These are phyloP conservation scores for Botrytis porri DNA, from an alignment of 2,329 filamentous ascomycete species.

Conservation along the genomic window DNA sequence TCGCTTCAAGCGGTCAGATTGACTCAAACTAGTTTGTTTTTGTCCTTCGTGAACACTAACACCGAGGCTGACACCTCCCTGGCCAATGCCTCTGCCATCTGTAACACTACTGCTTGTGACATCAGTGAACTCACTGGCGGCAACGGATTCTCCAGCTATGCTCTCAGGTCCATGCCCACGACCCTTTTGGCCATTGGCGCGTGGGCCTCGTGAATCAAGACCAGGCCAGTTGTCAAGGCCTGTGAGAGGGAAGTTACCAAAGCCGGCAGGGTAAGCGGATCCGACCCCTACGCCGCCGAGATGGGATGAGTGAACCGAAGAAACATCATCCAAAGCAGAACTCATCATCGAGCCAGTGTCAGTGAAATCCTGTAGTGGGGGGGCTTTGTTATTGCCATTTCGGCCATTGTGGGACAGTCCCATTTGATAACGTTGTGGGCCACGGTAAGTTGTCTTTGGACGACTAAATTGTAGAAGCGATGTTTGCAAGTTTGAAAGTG, in stretches of 20 bases:
- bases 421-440: conserved; percentile 82
- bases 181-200: conserved; percentile 61
- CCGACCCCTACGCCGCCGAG: conserved; percentile 78
- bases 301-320: conserved; percentile 88
- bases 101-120: conserved; percentile 69
- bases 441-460: conserved; percentile 87
- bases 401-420: conserved; percentile 52
- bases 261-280: conserved; percentile 89
- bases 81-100: conserved; percentile 69
- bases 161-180: conserved; percentile 70
- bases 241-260: conserved; percentile 67
- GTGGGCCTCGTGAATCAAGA: conserved; percentile 60
- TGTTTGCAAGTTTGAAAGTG: conserved; percentile 91
- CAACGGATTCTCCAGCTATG: conserved; percentile 86
- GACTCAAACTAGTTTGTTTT: conserved; percentile 71
- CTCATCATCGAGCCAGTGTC: conserved; percentile 89
- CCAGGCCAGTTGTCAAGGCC: conserved; percentile 82
- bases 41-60: conserved; percentile 73
- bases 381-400: conserved; percentile 34
- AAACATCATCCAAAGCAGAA: conserved; percentile 96
- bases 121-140: conserved; percentile 87
- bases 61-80: conserved; percentile 83
- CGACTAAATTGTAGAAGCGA: conserved; percentile 93
- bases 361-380: conserved; percentile 34
- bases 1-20: conserved; percentile 88